Evolutionary conservation across 805 yeast genomes (phyloP).

Genomic region (Pichia insulana): DNA sequence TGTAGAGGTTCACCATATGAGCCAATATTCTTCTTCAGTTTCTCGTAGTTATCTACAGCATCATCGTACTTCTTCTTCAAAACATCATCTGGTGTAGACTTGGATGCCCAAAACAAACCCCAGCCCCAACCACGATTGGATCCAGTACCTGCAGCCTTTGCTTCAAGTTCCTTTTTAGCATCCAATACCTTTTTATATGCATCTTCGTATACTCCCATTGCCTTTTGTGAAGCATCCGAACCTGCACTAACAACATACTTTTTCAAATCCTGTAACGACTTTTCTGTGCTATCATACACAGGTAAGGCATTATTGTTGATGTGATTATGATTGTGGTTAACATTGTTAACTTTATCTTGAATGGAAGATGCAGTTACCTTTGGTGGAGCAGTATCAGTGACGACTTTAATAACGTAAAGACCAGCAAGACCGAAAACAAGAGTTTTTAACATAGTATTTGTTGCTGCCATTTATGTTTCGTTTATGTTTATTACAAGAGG

Average conservation of each 20-base stretch:
- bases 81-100: constrained; percentile 26
- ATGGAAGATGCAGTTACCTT: background rate
- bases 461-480: constrained; percentile 59
- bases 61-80: constrained; percentile 11
- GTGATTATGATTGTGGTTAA: constrained; percentile 16
- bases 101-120: constrained; percentile 10
- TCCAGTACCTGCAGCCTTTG: constrained; percentile 21
- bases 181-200: constrained; percentile 24
- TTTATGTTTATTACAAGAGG: constrained; percentile 81
- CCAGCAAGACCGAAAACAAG: constrained; percentile 23
- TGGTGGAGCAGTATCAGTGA: background rate
- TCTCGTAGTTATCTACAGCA: constrained; percentile 11
- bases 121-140: constrained; percentile 12
- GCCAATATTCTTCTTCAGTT: constrained; percentile 11
- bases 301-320: constrained; percentile 4
- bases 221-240: constrained; percentile 10
- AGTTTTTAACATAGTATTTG: constrained; percentile 1
- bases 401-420: constrained; percentile 14
- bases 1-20: background rate
- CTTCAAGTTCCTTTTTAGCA: constrained; percentile 27
- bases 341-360: constrained; percentile 16
- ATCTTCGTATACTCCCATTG: constrained; percentile 17
- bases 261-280: constrained; percentile 2
- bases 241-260: constrained; percentile 2
- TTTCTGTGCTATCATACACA: background rate